Percentiles rank a stretch among this genome's conserved stretches.
Conservation (phyloP, 1,284 basidiomycete species). For the Cryptococcus sp. region DNA sequence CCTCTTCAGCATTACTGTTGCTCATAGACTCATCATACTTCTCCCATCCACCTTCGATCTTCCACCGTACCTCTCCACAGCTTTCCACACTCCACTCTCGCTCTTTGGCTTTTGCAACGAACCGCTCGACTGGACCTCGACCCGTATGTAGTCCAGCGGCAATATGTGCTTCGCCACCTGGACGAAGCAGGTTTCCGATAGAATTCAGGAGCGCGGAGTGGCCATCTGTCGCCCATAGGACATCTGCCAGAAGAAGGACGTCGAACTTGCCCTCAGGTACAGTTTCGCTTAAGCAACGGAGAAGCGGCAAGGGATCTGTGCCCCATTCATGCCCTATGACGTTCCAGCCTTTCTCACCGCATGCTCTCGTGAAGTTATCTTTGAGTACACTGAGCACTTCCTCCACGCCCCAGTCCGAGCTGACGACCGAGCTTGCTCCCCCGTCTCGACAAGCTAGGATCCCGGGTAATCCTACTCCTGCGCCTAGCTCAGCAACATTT, state of each 20-base stretch:
- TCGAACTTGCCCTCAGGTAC: conserved; percentile 29
- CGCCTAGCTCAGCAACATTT: conserved; percentile 46
- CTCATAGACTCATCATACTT: conserved; percentile 9
- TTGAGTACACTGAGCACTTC: conserved; percentile 31
- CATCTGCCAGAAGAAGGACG: conserved; percentile 46
- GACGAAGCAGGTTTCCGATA: conserved; percentile 32
- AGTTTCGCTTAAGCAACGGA: conserved; percentile 5
- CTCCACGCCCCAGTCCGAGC: conserved; percentile 48
- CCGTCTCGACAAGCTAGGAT: conserved; percentile 30
- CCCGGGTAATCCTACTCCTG: conserved; percentile 44
- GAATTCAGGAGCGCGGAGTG: conserved; percentile 43
- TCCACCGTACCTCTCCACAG: conserved; percentile 35
- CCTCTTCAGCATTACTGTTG: conserved; percentile 31
- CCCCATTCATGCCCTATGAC: conserved; percentile 47
- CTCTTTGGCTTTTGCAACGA: conserved; percentile 26
- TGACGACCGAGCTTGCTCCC: conserved; percentile 28
- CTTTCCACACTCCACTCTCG: conserved; percentile 23
- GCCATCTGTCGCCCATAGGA: conserved; percentile 42
- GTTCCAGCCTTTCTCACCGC: conserved; percentile 20
- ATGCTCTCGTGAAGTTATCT: conserved; percentile 30
- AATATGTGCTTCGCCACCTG: conserved; percentile 39
- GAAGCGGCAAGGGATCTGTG: conserved; percentile 21
- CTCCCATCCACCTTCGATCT: conserved; percentile 36
- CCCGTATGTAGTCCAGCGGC: conserved; percentile 51
- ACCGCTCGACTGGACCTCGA: conserved; percentile 44